A percentile compares a stretch with the other conserved stretches of the same genome.
Conservation (phyloP, 306 rosid genomes). For the Arachis hypogaea region DNA sequence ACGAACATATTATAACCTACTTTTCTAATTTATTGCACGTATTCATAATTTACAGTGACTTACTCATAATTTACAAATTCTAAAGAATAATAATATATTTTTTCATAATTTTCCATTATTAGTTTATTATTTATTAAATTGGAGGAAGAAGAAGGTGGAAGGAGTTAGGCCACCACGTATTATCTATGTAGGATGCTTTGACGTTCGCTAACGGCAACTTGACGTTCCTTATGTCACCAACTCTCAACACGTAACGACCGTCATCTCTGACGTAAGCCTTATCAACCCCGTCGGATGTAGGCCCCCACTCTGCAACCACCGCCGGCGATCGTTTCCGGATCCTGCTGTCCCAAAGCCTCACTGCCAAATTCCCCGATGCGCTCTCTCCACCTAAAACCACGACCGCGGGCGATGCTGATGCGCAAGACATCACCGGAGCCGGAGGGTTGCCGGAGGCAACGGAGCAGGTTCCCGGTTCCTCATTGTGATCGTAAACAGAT, state of each 20-base stretch:
- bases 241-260: constrained; percentile 41
- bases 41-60: background rate
- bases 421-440: background rate
- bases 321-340: constrained; percentile 59
- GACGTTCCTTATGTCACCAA: constrained; percentile 67
- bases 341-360: constrained; percentile 72
- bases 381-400: constrained; percentile 39
- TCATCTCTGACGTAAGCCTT: constrained; percentile 57
- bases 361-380: constrained; percentile 29
- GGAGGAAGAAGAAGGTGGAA: background rate
- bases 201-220: constrained; percentile 46
- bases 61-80: constrained; percentile 5
- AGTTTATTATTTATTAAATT: background rate
- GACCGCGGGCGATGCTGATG: constrained; percentile 37
- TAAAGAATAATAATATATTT: background rate
- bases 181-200: constrained; percentile 49
- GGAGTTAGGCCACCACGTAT: constrained; percentile 53
- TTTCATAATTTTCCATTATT: no score
- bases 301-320: constrained; percentile 63
- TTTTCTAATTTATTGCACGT: background rate
- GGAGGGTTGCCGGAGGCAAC: background rate
- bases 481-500: constrained; percentile 42
- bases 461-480: constrained; percentile 36
- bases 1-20: background rate
- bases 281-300: constrained; percentile 47